phyloP scores from a whole-genome alignment of 1,139 yeast genomes.

The Diutina catenulata region DNA sequence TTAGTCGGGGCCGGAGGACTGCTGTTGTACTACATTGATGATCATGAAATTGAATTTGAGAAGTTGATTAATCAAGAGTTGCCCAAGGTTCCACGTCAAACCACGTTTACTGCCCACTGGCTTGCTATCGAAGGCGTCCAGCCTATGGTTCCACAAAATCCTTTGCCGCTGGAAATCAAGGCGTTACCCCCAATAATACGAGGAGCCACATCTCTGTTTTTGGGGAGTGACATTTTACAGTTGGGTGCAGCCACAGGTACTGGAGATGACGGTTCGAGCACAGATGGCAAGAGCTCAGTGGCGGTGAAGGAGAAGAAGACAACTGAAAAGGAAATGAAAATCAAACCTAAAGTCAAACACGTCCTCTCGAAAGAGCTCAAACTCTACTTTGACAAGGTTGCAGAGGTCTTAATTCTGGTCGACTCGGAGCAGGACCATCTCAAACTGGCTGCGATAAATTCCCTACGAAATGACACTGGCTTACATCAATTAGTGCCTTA shows the following conservation, averaged over 20 bases:
- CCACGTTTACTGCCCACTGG: slow-evolving; percentile 97
- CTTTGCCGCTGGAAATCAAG: slow-evolving; percentile 66
- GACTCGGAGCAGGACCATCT: slow-evolving; percentile 48
- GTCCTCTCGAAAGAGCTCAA: slow-evolving; percentile 90
- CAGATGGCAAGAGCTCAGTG: slow-evolving; percentile 10
- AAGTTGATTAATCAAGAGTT: slow-evolving; percentile 86
- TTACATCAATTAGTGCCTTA: slow-evolving; percentile 94
- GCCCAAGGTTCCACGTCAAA: slow-evolving; percentile 88
- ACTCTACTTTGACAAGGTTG: slow-evolving; percentile 83
- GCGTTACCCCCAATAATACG: slow-evolving; percentile 53
- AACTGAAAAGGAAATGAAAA: slow-evolving; percentile 52
- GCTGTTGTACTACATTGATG: slow-evolving; percentile 83
- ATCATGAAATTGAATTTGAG: slow-evolving; percentile 87
- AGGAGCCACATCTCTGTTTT: slow-evolving; percentile 49
- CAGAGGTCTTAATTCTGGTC: slow-evolving; percentile 59
- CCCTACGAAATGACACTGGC: slow-evolving; percentile 87
- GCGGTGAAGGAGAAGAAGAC: slow-evolving; percentile 16
- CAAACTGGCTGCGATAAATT: slow-evolving; percentile 70
- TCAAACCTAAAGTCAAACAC: slow-evolving; percentile 93
- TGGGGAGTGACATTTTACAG: slow-evolving; percentile 15
- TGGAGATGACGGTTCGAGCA: too few relatives aligned
- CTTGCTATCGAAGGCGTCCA: slow-evolving; percentile 97
- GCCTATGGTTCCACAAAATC: slow-evolving; percentile 96
- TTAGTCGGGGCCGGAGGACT: slow-evolving; percentile 83
- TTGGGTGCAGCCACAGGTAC: slow-evolving; percentile 8